Evolutionary conservation across 2,329 filamentous ascomycete species (phyloP), one percentile per base, ranked within the genome.

Genomic region (Diaporthe citri): DNA sequence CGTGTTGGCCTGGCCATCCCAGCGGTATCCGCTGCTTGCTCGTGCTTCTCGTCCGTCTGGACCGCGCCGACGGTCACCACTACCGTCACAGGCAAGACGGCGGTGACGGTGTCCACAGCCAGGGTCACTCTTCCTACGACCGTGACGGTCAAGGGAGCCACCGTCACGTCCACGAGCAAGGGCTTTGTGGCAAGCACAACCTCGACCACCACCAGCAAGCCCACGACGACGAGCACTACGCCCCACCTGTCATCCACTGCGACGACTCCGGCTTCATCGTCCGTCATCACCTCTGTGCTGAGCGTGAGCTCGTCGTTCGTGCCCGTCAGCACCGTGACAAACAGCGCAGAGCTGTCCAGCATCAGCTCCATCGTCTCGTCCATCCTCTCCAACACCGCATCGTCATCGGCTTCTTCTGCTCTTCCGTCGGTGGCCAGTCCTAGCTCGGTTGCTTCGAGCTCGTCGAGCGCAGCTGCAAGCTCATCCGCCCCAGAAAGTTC

Each of bases 221-320:
- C 62, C 17, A n/a, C 71, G 1, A 39, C 46, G 4, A 64, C 52
- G 22, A 64, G 41, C 56, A 71, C 36, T 1, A 70, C 55, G 1
- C 7, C 39, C 5, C 7, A 56, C 7, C 25, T 25, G 4, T 56
- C 71, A 15, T 9, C 69, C 34, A 67, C 52, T 7, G 4, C 69
- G 46, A 57, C n/a, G n/a, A 66, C 22, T 28, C 52, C 60, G 43
- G 71, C 36, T 15, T 64, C 71, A 2, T 28, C 62, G 17, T 51
- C 71, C 3, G 48, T 73, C 46, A 60, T 73, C n/a, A 56, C 71
- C 7, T 62, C 62, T 2, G 71, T 73, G 22, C 25, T 34, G 12
- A 41, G 57, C 46, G 62, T 66, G 36, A 73, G 74, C 71, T 75
- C 71, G 15, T 52, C 71, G 2, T 70, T 73, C 25, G 64, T 75